Base-by-base conservation (phyloP, 208 protist species). In the Crithidia sp. region DNA sequence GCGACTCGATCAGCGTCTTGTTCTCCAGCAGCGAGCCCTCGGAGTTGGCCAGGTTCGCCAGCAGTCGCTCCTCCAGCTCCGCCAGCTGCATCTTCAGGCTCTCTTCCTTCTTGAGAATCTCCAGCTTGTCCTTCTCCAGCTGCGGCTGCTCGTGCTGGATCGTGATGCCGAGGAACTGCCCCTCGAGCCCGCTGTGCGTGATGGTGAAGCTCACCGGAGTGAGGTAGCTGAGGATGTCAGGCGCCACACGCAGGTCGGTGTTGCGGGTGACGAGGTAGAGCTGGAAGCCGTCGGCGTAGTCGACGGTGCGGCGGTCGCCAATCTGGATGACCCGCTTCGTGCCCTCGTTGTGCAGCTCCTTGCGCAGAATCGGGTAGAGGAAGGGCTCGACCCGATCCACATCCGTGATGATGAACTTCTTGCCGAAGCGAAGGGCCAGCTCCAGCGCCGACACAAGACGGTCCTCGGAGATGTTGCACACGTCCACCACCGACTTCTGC, bases 361-460 rank as follows among this genome's bases (percentile, higher is more conserved):
- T 90, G 10, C 98, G 86, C 16, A 99, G 77, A 14, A 99, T 74
- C 37, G 98, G 95, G 77, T 98, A 98, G 66, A 99, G 86, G 45
- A 99, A 95, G 13, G 98, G 91, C 68, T 99, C 98, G 14, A 99
- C 88, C n/a, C 69, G 61, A 79, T 99, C 97, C 19, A 99, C 97
- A 76, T 99, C 98, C 7, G 90, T 90, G 61, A 99, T 84, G 74
- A 99, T 89, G 57, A 99, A 93, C 75, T 97, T 99, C 73, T 99
- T 99, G 59, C 99, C 99, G 81, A 99, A 99, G 28, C 98, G 91
- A 36, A 99, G 92, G 49, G 97, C 95, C 10, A 99, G 85, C 89
- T 99, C 98, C 8, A 99, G 83, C n/a, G 90, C 86, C 5, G 87
- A 98, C 7, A 96, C 79, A 55, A 99, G 98, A 7, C 95, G 93